Evolutionary conservation across 371 early-diverging fungal species (phyloP), one percentile per base, ranked within the genome.

Genomic region (Dichotomocladium elegans): DNA sequence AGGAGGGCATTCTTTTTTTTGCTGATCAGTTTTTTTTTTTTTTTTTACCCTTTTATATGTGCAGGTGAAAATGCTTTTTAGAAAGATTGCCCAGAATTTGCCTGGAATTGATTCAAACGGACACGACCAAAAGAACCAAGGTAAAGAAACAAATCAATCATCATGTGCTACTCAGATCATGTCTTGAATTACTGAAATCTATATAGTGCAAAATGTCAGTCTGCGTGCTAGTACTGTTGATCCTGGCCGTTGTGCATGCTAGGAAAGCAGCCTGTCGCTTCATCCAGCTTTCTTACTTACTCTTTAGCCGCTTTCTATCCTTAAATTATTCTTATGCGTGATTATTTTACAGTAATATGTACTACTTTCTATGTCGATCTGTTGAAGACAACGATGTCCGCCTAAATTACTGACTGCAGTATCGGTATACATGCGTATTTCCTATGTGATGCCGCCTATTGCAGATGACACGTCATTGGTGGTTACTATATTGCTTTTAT

Each of bases 41-140:
- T 4, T 14, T n/a, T n/a, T n/a, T n/a, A n/a, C n/a, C n/a, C n/a
- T n/a, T n/a, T n/a, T n/a, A n/a, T n/a, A n/a, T n/a, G 15, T 37
- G 15, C 28, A 74, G 68, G 70, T 98, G 34, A 95, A 98, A 78
- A 86, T 89, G 2, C 81, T 98, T 28, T 98, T 98, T 70, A 86
- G 91, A 52, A 94, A 93, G 71, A 94, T 98, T 70, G 97, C 96
- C 3, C 92, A 93, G 66, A 90, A 93, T 6, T 77, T 98, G 40
- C 97, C 98, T 8, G 94, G 95, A 15, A 86, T 89, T 78, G 94
- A 95, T 60, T 66, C 72, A 3, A 69, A 77, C 30, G 71, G 71
- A 27, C 74, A 79, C 31, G 60, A 42, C 6, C 54, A 66, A 37
- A 55, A 56, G 58, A 69, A 71, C 34, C 64, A 66, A 45, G 63